These are phyloP conservation scores for Nitzschia sp. DNA, from an alignment of 108 stramenopile species.

Conservation along the genomic window DNA sequence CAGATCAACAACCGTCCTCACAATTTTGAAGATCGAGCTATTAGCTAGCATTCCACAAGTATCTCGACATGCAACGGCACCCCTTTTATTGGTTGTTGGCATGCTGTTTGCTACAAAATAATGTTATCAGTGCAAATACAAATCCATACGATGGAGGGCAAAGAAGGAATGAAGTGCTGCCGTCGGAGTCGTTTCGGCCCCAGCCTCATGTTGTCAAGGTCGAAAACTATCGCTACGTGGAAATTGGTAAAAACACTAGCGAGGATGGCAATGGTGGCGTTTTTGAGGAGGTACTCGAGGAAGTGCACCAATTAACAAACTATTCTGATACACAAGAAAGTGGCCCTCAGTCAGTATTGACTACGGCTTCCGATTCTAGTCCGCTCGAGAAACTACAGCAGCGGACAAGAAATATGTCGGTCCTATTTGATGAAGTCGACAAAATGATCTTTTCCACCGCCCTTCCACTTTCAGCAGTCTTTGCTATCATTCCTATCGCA, in stretches of 20 bases:
- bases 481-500: conserved; percentile 73
- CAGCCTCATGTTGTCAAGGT: conserved; percentile 2
- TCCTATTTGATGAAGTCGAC: conserved; percentile 11
- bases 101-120: not conserved
- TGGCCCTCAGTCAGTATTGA: not conserved
- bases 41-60: no score
- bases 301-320: not conserved
- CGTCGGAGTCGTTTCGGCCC: not conserved
- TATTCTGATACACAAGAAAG: not conserved
- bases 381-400: not conserved
- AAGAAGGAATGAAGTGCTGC: not conserved
- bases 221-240: not conserved
- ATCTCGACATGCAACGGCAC: no score
- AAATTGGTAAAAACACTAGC: not conserved
- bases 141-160: not conserved
- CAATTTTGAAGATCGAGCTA: no score
- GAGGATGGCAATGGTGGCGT: not conserved
- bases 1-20: no score
- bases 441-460: conserved; percentile 23
- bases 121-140: not conserved
- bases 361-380: not conserved
- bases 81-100: not conserved
- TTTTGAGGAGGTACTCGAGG: not conserved
- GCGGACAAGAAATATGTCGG: not conserved
- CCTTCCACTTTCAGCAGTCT: conserved; percentile 73